Evolutionary conservation across 23 red algal species (phyloP).

Genomic region (Gracilaria caudata): DNA sequence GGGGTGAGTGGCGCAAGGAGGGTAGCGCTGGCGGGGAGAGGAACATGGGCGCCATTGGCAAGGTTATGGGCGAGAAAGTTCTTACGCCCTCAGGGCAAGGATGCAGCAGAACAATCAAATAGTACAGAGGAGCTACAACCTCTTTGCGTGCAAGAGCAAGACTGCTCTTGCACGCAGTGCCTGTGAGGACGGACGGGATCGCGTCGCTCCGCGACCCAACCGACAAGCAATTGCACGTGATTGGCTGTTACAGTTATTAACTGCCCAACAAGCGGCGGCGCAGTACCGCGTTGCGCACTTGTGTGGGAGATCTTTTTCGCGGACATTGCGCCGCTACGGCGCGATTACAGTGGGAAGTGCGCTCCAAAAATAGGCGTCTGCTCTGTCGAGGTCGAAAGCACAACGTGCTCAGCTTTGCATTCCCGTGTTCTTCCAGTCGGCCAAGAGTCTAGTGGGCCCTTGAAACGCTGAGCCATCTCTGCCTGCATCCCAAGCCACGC

Average conservation of each 20-base stretch:
- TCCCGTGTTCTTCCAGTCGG: not conserved
- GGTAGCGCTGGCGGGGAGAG: constrained; percentile 1
- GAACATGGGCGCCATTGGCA: not conserved
- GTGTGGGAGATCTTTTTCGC: not conserved
- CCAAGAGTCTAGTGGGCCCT: no score
- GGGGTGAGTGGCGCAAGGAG: not conserved
- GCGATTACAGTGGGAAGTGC: not conserved
- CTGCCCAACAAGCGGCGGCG: not conserved
- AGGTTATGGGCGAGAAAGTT: not conserved
- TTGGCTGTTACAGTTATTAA: not conserved
- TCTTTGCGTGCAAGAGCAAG: no score
- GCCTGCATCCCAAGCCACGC: no score
- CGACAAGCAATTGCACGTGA: not conserved
- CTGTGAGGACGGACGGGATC: not conserved
- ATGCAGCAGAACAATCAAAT: not conserved
- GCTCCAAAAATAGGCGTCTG: no score
- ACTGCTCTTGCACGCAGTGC: not conserved
- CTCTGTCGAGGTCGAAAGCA: no score
- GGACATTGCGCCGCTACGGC: not conserved
- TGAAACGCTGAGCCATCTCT: no score
- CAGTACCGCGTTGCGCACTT: not conserved
- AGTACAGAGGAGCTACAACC: no score
- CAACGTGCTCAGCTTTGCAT: not conserved
- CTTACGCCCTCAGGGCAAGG: not conserved
- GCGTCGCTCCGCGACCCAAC: not conserved